Conservation (phyloP, 208 protist species). For the Leishmania tropica region DNA sequence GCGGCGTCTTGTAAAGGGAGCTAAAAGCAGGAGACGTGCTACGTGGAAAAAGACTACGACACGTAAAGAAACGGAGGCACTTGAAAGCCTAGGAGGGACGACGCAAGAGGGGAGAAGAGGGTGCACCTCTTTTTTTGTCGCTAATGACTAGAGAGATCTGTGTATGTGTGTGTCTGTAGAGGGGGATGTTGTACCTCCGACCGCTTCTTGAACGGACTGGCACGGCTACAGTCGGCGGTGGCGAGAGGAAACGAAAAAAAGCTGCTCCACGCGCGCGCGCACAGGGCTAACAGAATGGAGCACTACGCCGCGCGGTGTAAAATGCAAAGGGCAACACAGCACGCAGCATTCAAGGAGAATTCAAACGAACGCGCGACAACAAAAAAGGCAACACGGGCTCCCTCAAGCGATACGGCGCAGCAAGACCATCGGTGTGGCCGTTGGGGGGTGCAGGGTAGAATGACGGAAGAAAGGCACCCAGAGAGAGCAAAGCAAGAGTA, state of each 20-base stretch:
- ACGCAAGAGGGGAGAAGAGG: not conserved
- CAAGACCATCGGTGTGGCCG: not conserved
- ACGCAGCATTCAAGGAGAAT: not conserved
- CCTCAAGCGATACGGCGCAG: not conserved
- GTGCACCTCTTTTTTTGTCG: not conserved
- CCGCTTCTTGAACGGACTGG: not conserved
- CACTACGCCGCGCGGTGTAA: not conserved
- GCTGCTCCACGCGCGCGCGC: not conserved
- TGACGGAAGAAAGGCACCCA: not conserved
- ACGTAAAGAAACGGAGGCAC: not conserved
- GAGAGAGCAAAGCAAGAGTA: not conserved
- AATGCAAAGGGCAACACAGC: not conserved
- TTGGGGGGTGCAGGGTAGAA: not conserved
- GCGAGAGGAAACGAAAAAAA: not conserved
- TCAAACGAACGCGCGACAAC: not conserved
- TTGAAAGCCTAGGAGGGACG: not conserved
- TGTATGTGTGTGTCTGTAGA: too few species aligned
- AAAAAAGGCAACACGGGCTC: not conserved
- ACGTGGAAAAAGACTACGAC: not conserved
- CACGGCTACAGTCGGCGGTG: not conserved
- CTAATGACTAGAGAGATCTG: not conserved
- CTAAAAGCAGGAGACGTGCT: not conserved
- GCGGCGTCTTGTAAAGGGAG: not conserved
- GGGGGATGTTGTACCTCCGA: not conserved
- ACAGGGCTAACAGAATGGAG: not conserved